Evolutionary conservation across 305 asterid species (phyloP).

Genomic region (Plantago coronopus): DNA sequence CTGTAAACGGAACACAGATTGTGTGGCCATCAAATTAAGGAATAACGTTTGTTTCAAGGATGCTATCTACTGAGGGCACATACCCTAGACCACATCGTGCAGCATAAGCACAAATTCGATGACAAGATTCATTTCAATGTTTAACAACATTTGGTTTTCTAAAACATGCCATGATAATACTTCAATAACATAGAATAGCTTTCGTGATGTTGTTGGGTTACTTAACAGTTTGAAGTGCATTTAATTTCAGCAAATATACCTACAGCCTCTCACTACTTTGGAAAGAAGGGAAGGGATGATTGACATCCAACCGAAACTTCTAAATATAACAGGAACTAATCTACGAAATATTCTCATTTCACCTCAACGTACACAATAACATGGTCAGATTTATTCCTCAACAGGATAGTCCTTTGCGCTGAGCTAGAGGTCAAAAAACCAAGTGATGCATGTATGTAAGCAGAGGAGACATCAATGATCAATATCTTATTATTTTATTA

Average conservation of each 20-base stretch:
- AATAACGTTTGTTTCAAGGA: no score
- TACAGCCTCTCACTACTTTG: background rate
- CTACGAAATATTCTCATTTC: background rate
- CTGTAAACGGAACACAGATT: no score
- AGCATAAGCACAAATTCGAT: conserved; percentile 3
- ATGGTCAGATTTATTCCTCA: background rate
- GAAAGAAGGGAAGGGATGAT: background rate
- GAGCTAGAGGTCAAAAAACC: background rate
- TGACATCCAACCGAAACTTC: background rate
- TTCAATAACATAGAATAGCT: conserved; percentile 2
- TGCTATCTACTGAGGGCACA: background rate
- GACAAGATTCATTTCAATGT: background rate
- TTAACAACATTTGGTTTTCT: background rate
- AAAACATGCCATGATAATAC: conserved; percentile 8
- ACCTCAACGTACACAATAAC: background rate
- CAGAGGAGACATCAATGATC: background rate
- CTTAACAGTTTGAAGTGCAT: background rate
- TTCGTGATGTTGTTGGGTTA: background rate
- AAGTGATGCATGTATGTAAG: background rate
- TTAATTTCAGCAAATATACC: background rate
- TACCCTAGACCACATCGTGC: conserved; percentile 13
- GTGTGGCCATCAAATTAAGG: no score
- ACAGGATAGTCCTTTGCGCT: no score
- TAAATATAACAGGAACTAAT: background rate
- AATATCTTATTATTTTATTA: background rate